A percentile compares a stretch with the other conserved stretches of the same genome.
Evolutionary conservation across 2,329 filamentous ascomycete genomes (phyloP).

Genomic region (Purpureocillium lavendulum): DNA sequence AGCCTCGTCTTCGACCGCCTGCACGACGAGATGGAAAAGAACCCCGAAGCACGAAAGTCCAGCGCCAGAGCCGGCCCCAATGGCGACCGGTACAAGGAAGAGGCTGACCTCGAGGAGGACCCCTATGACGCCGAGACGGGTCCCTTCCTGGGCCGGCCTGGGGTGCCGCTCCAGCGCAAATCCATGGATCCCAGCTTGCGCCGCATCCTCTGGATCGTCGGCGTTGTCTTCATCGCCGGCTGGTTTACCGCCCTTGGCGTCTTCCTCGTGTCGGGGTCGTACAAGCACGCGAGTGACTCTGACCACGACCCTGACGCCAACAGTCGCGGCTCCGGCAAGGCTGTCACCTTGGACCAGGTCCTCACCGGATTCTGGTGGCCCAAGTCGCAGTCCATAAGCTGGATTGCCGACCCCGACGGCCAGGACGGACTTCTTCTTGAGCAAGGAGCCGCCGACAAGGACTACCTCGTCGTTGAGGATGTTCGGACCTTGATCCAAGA

Average conservation of each 20-base stretch:
- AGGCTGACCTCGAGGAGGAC: constrained; percentile 15
- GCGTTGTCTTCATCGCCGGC: constrained; percentile 50
- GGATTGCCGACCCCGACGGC: constrained; percentile 66
- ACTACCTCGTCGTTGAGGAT: constrained; percentile 81
- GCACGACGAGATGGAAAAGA: constrained; percentile 42
- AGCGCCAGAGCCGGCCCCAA: constrained; percentile 10
- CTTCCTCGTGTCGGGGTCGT: constrained; percentile 57
- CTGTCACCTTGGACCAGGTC: constrained; percentile 65
- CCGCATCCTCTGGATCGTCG: constrained; percentile 52
- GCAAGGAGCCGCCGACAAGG: constrained; percentile 52
- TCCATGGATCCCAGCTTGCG: constrained; percentile 60
- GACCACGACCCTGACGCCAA: constrained; percentile 64
- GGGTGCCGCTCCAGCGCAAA: constrained; percentile 30
- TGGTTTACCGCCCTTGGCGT: constrained; percentile 62
- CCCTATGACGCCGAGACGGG: constrained; percentile 37
- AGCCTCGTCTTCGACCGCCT: constrained; percentile 76
- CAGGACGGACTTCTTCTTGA: constrained; percentile 84
- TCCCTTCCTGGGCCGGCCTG: constrained; percentile 37
- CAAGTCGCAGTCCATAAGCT: constrained; percentile 58
- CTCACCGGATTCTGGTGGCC: constrained; percentile 57
- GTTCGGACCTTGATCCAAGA: constrained; percentile 44
- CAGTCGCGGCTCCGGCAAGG: constrained; percentile 56
- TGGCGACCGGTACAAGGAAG: constrained; percentile 24
- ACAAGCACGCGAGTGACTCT: constrained; percentile 53
- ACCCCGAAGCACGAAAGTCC: constrained; percentile 10